Conservation (phyloP, 108 stramenopile species). For the Discostella pseudostelligera region DNA sequence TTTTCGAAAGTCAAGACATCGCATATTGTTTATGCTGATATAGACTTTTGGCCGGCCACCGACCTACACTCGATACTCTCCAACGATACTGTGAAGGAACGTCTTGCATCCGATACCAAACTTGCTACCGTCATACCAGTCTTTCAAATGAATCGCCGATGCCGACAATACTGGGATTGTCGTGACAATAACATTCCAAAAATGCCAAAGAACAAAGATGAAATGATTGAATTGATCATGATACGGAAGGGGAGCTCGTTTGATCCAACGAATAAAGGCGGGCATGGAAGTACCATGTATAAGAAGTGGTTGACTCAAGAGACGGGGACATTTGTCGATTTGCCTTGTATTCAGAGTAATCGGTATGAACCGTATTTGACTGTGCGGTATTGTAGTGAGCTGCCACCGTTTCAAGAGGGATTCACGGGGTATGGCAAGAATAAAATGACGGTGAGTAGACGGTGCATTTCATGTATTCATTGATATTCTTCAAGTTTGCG, state of each 20-base stretch:
- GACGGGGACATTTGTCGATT: constrained; percentile 39
- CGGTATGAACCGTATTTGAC: constrained; percentile 86
- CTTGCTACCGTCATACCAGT: constrained; percentile 76
- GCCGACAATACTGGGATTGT: constrained; percentile 58
- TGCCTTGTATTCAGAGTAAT: constrained; percentile 72
- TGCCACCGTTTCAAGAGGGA: constrained; percentile 76
- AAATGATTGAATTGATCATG: constrained; percentile 42
- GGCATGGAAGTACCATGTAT: constrained; percentile 80
- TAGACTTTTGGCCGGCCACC: constrained; percentile 85
- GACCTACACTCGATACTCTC: constrained; percentile 57
- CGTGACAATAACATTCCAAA: constrained; percentile 57
- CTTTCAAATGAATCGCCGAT: constrained; percentile 71
- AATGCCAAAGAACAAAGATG: constrained; percentile 56
- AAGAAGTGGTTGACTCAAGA: constrained; percentile 54
- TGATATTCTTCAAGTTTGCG: not conserved
- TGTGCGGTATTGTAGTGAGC: constrained; percentile 63
- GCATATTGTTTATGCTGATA: constrained; percentile 83
- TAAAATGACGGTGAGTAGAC: constrained; percentile 62
- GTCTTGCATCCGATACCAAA: constrained; percentile 47
- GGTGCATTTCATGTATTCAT: not conserved
- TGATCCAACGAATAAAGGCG: constrained; percentile 81
- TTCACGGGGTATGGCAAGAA: constrained; percentile 88
- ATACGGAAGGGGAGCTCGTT: constrained; percentile 44
- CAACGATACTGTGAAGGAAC: constrained; percentile 27
- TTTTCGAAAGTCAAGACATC: constrained; percentile 60